Evolutionary conservation across 169 alveolate genomes (phyloP), one percentile per base, ranked within the genome.

Genomic region (Eimeria praecox): DNA sequence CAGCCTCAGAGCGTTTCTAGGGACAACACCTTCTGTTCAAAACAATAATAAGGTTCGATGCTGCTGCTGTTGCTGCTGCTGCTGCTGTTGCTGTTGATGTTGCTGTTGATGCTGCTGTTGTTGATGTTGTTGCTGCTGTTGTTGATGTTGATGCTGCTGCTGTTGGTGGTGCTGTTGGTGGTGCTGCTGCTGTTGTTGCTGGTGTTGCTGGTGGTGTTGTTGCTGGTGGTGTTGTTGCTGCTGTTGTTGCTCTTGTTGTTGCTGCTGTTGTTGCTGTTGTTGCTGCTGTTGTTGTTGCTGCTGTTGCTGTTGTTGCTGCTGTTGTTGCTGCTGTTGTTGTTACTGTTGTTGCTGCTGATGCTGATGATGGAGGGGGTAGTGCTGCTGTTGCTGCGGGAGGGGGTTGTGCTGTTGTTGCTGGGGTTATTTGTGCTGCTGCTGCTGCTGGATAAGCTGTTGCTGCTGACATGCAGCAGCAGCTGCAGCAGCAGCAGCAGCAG

Each of bases 1-100:
- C 82, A 90, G 73, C 91, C 78, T 95, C 27, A 77, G 73, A 64
- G 97, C 91, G 10, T 95, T 95, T 66, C 94, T 95, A 20, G 97
- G 97, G 14, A 75, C 54, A 16, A 66, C 22, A 44, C 94, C 94
- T n/a, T 16, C 5, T 12, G 87, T 35, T 49, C 35, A 49, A 14
- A 35, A 66, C 12, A 40, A 42, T 2, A 64, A 89, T 56, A 56
- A 56, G 66, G 66, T 56, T 27, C 20, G 66, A 18, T 56, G 66
- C 66, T 56, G 66, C 66, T 56, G 66, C 27, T 56, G 66, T 27
- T 56, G 66, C 66, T 56, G 66, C 66, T 56, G 66, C 66, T 56
- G 66, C 66, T 56, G 66, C 66, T 56, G 66, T 27, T 56, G 66
- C 27, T 56, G 66, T 16, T 56, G 66, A 2, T 56, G 66, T 27